Evolutionary conservation across 2,329 filamentous ascomycete genomes (phyloP).

Genomic region (Fusarium nodosum): DNA sequence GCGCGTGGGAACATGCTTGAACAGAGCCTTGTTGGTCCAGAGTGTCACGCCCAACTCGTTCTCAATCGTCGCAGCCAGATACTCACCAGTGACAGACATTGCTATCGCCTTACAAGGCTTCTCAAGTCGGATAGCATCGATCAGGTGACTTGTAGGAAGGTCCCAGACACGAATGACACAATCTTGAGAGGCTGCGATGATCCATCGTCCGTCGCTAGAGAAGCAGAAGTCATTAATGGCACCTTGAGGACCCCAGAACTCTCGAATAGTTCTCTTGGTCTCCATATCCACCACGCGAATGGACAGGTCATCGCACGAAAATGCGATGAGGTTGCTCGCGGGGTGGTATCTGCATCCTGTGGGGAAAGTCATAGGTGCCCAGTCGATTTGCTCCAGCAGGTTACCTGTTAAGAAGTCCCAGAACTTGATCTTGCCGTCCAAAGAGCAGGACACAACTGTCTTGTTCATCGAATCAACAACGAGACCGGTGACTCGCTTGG

Average conservation of each 20-base stretch:
- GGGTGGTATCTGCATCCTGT: conserved; percentile 84
- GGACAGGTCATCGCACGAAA: conserved; percentile 89
- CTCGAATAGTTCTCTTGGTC: conserved; percentile 90
- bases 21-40: conserved; percentile 95
- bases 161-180: conserved; percentile 91
- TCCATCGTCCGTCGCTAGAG: conserved; percentile 93
- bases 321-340: conserved; percentile 85
- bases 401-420: conserved; percentile 94
- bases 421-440: conserved; percentile 96
- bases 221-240: conserved; percentile 87
- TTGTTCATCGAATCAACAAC: conserved; percentile 92
- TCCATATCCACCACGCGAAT: conserved; percentile 91
- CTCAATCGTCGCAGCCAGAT: conserved; percentile 88
- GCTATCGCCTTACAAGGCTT: conserved; percentile 85
- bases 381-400: conserved; percentile 84
- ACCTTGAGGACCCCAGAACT: conserved; percentile 85
- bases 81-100: conserved; percentile 92
- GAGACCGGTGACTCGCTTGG: conserved; percentile 84
- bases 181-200: conserved; percentile 88
- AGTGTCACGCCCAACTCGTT: conserved; percentile 89
- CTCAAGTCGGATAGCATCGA: conserved; percentile 87
- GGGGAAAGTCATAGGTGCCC: conserved; percentile 80
- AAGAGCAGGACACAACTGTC: conserved; percentile 84
- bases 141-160: conserved; percentile 92
- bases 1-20: conserved; percentile 87